phyloP scores from a whole-genome alignment of 208 protist species.

The Tritrichomonas musculus region DNA sequence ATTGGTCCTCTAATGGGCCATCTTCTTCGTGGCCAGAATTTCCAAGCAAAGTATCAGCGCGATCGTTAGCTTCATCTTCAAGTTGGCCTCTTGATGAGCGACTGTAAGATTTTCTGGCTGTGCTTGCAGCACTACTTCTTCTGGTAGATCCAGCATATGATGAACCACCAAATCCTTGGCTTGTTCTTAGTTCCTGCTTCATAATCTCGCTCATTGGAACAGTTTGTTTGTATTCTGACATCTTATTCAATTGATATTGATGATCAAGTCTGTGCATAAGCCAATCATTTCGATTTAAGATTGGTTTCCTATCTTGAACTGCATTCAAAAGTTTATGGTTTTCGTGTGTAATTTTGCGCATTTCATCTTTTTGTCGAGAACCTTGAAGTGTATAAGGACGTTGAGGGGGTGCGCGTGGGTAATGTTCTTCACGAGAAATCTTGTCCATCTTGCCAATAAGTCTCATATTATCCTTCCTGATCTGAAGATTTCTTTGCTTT shows the following conservation, averaged over 20 bases:
- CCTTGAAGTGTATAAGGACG: background rate
- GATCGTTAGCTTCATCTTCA: too few relatives aligned
- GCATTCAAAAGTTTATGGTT: background rate
- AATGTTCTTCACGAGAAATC: background rate
- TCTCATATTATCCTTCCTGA: background rate
- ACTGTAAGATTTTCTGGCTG: too few relatives aligned
- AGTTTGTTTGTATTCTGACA: constrained; percentile 20
- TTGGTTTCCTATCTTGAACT: background rate
- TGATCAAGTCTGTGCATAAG: background rate
- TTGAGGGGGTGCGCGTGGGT: background rate
- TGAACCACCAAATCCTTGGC: too few relatives aligned
- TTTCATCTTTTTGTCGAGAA: background rate
- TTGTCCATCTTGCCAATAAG: background rate
- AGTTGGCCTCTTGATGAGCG: too few relatives aligned
- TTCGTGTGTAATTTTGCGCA: background rate
- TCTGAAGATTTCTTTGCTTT: background rate
- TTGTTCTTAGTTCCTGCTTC: background rate
- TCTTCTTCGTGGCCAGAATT: too few relatives aligned
- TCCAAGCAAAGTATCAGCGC: too few relatives aligned
- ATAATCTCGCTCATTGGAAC: background rate
- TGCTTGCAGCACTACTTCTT: too few relatives aligned
- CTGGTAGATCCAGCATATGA: too few relatives aligned
- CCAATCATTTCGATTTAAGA: background rate
- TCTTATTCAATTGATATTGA: background rate
- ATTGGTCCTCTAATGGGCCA: too few relatives aligned